These are phyloP conservation scores for Tulasnella sp. DNA, from an alignment of 768 basidiomycete species.

Conservation along the genomic window DNA sequence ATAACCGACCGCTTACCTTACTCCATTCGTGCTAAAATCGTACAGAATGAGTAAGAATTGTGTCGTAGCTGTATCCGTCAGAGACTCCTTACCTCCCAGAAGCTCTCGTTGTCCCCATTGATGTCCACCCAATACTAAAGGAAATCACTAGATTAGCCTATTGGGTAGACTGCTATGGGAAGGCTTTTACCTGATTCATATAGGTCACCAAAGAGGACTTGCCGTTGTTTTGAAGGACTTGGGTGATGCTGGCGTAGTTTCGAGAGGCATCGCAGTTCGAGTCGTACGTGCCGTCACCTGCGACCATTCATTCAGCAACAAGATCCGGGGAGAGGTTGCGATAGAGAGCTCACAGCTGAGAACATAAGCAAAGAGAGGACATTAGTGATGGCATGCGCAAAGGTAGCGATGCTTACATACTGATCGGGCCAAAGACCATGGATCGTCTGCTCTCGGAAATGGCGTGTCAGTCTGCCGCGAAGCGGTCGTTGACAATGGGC, in stretches of 20 bases:
- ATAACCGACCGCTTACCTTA: slow-evolving; percentile 2
- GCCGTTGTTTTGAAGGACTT: slow-evolving; percentile 33
- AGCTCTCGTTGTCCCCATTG: slow-evolving; percentile 35
- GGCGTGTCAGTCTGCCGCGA: background rate
- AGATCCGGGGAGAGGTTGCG: background rate
- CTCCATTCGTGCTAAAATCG: slow-evolving; percentile 35
- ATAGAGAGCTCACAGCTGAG: slow-evolving; percentile 15
- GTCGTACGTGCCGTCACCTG: slow-evolving; percentile 33
- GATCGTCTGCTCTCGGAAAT: slow-evolving; percentile 29
- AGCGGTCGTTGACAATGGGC: background rate
- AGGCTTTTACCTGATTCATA: slow-evolving; percentile 32
- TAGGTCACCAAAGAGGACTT: slow-evolving; percentile 32
- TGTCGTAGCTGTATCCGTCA: background rate
- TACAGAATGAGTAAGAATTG: background rate
- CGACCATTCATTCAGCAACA: background rate
- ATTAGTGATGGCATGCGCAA: background rate
- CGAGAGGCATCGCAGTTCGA: slow-evolving; percentile 36
- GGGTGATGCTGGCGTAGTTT: slow-evolving; percentile 35
- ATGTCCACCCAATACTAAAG: slow-evolving; percentile 28
- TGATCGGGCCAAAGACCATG: slow-evolving; percentile 65
- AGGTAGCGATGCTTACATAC: slow-evolving; percentile 39
- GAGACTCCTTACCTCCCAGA: slow-evolving; percentile 33
- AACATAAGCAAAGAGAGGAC: background rate
- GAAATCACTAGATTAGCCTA: background rate
- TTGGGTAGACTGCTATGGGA: background rate